Conservation (phyloP, 768 basidiomycete species). For the Gymnopilus junonius region DNA sequence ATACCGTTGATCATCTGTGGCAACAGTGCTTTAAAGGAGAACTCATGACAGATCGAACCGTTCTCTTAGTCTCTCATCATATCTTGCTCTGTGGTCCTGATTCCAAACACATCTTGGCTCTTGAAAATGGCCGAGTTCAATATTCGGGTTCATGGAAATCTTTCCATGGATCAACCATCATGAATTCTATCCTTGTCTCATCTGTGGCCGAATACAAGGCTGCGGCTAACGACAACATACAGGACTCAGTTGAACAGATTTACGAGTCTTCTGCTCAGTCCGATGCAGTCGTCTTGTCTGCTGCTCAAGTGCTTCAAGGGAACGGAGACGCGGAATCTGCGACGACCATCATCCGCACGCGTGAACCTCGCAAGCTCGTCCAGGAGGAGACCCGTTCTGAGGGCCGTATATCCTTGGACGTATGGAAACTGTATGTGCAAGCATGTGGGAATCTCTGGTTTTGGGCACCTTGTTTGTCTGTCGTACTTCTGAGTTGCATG, state of each 20-base stretch:
- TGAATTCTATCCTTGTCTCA: constrained; percentile 1
- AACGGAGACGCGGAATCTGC: constrained; percentile 32
- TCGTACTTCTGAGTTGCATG: constrained; percentile 59
- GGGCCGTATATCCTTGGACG: constrained; percentile 65
- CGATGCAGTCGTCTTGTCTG: constrained; percentile 43
- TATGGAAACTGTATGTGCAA: constrained; percentile 54
- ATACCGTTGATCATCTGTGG: constrained; percentile 90
- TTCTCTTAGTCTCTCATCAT: constrained; percentile 95
- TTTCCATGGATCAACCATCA: constrained; percentile 68
- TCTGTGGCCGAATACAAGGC: constrained; percentile 53
- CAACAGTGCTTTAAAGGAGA: constrained; percentile 83
- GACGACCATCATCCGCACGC: constrained; percentile 14
- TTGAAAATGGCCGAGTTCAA: constrained; percentile 80
- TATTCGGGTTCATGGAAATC: constrained; percentile 69
- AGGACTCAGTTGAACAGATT: constrained; percentile 43
- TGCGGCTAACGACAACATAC: constrained; percentile 41
- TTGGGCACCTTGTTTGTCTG: constrained; percentile 58
- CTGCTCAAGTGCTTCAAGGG: background rate
- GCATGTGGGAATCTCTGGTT: constrained; percentile 50
- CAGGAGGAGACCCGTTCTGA: constrained; percentile 82
- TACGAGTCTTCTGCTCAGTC: constrained; percentile 31
- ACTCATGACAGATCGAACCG: constrained; percentile 78
- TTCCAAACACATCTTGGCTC: constrained; percentile 80
- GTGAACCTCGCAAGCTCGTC: constrained; percentile 71
- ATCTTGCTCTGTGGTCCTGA: constrained; percentile 85